Conservation (phyloP, 2,329 filamentous ascomycete genomes). For the Conoideocrella luteorostrata region DNA sequence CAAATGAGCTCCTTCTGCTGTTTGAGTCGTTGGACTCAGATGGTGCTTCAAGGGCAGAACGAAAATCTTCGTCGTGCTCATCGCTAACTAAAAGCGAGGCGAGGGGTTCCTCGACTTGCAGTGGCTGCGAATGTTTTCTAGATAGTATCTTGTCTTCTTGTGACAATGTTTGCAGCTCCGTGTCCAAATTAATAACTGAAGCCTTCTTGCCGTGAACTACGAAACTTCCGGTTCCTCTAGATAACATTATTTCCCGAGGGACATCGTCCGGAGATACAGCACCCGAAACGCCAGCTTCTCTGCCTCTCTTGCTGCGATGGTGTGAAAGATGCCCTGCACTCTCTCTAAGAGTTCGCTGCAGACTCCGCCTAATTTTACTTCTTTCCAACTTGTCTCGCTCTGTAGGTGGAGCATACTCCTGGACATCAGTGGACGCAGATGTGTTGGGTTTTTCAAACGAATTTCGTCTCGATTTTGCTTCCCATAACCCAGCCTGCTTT, state of each 20-base stretch:
- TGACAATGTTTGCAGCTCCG: conserved; percentile 76
- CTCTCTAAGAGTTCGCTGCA: conserved; percentile 86
- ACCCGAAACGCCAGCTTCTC: conserved; percentile 40
- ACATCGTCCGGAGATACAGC: conserved; percentile 28
- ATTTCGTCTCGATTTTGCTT: conserved; percentile 26
- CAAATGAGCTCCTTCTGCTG: conserved; percentile 53
- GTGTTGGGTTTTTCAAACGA: conserved; percentile 28
- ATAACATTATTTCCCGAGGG: conserved; percentile 59
- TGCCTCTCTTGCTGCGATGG: conserved; percentile 69
- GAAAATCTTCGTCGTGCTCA: conserved; percentile 43
- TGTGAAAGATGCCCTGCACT: conserved; percentile 59
- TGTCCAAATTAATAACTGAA: conserved; percentile 91
- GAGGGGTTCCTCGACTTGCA: conserved; percentile 21
- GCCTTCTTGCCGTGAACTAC: conserved; percentile 98
- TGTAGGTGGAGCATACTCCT: conserved; percentile 25
- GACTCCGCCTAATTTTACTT: conserved; percentile 71
- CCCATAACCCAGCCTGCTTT: conserved; percentile 60
- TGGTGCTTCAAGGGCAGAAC: conserved; percentile 41
- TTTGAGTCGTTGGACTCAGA: conserved; percentile 34
- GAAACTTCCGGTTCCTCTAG: conserved; percentile 79
- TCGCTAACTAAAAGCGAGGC: conserved; percentile 28
- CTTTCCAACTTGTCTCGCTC: conserved; percentile 49
- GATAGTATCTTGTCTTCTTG: conserved; percentile 66
- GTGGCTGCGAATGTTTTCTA: conserved; percentile 42
- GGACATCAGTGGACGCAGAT: conserved; percentile 26